A percentile compares a stretch with the other conserved stretches of the same genome.
phyloP scores from a whole-genome alignment of 2,329 filamentous ascomycete genomes.

The Cladorrhinum sp. region DNA sequence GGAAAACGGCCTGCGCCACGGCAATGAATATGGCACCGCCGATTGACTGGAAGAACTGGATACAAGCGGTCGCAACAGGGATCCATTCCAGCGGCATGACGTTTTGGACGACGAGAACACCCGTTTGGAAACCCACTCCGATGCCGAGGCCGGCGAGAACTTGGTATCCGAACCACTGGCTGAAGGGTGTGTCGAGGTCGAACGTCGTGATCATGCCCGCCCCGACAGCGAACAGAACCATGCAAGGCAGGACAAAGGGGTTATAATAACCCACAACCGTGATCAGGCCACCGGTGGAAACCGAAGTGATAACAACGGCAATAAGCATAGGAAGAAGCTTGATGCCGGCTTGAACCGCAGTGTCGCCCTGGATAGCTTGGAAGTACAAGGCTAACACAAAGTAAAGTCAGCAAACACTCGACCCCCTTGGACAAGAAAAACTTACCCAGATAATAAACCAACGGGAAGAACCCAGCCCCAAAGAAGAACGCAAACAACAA shows the following conservation, averaged over 20 bases:
- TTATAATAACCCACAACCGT: slow-evolving; percentile 43
- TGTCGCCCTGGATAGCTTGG: slow-evolving; percentile 51
- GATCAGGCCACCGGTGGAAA: slow-evolving; percentile 25
- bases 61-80: slow-evolving; percentile 49
- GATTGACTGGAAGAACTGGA: slow-evolving; percentile 62
- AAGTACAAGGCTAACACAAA: slow-evolving; percentile 46
- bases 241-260: slow-evolving; percentile 40
- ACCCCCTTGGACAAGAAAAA: background rate
- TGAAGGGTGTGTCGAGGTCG: slow-evolving; percentile 42
- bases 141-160: slow-evolving; percentile 52
- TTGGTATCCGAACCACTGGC: slow-evolving; percentile 58
- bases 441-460: slow-evolving; percentile 53
- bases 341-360: slow-evolving; percentile 53
- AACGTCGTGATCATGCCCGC: slow-evolving; percentile 55
- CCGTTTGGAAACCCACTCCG: slow-evolving; percentile 47
- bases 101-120: slow-evolving; percentile 51
- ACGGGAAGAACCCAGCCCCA: slow-evolving; percentile 49
- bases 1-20: slow-evolving; percentile 65
- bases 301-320: slow-evolving; percentile 46
- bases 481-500: slow-evolving; percentile 47
- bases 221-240: slow-evolving; percentile 42
- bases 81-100: slow-evolving; percentile 47
- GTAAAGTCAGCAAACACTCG: background rate
- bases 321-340: slow-evolving; percentile 53
- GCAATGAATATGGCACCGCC: slow-evolving; percentile 65